Evolutionary conservation across 139 green algal genomes (phyloP), one percentile per base, ranked within the genome.

Genomic region (Auxenochlorella pyrenoidosa): DNA sequence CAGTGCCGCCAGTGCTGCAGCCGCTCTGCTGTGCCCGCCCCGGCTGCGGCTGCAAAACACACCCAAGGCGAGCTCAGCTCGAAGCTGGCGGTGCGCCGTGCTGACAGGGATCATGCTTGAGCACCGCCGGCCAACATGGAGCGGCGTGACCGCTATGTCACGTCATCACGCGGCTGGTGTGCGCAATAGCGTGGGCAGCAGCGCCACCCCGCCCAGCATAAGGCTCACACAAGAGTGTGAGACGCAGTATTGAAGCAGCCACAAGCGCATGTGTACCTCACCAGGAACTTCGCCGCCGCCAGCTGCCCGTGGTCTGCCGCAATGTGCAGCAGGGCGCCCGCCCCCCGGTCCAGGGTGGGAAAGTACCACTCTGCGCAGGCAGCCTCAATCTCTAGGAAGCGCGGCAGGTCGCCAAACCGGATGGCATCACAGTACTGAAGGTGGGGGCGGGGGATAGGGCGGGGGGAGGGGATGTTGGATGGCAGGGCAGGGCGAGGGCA

Each of bases 361-460:
- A 76, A 88, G 86, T 85, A 93, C 90, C 90, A 93, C 5, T 59
- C 89, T 1, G 59, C 12, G 26, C n/a, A 73, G 19, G 72, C 71
- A 1, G 38, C 63, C 86, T 93, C 88, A 6, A 93, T 88, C 34
- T 70, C 54, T 40, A 73, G 77, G 72, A 89, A 93, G 38, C 32
- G 65, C 40, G 41, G 2, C 47, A 93, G 34, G 72, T 93, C 79
- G 65, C 89, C 90, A 36, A 90, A 68, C 1, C 90, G 82, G 0
- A 93, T 36, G 16, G 89, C 82, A 36, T 93, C 90, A 1, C 89
- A 54, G 63, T 93, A 93, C 90, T 93, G 90, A 47, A 8, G 41
- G 38, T 41, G 15, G 16, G 6, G 41, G 43, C 0, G 28, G 5
- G n/a, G 41, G 19, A 32, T 6, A 65, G n/a, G 44, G 44, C 3